Evolutionary conservation across 805 yeast genomes (phyloP).

Genomic region (Komagataella ulmi): DNA sequence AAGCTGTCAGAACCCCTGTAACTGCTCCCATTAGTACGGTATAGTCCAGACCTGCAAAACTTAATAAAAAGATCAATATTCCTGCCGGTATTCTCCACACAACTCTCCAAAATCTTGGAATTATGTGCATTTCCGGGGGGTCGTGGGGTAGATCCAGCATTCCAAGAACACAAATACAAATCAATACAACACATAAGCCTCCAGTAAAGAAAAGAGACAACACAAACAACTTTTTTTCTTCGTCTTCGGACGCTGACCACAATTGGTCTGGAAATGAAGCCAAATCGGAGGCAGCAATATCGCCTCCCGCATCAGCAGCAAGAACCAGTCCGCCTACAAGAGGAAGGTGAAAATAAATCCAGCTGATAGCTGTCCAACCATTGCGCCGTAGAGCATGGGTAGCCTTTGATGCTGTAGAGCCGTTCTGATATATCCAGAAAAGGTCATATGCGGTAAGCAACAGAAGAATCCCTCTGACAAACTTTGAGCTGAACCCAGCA

Average conservation of each 20-base stretch:
- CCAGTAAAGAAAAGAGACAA: slow-evolving; percentile 37
- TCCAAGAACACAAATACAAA: slow-evolving; percentile 26
- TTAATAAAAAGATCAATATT: slow-evolving; percentile 4
- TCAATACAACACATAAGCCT: slow-evolving; percentile 33
- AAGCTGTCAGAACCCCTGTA: slow-evolving; percentile 3
- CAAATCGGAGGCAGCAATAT: slow-evolving; percentile 21
- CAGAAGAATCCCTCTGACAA: slow-evolving; percentile 35
- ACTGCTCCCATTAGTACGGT: slow-evolving; percentile 6
- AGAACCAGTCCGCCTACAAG: slow-evolving; percentile 36
- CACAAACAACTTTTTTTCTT: slow-evolving; percentile 22
- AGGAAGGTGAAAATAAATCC: slow-evolving; percentile 36
- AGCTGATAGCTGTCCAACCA: slow-evolving; percentile 28
- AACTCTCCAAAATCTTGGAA: slow-evolving; percentile 24
- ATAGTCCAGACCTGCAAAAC: slow-evolving; percentile 6
- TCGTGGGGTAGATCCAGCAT: slow-evolving; percentile 31
- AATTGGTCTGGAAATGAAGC: slow-evolving; percentile 1
- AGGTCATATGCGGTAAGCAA: slow-evolving; percentile 33
- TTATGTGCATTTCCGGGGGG: slow-evolving; percentile 14
- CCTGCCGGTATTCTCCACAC: slow-evolving; percentile 16
- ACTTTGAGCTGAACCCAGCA: slow-evolving; percentile 25
- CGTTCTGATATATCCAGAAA: slow-evolving; percentile 41
- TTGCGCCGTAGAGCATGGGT: slow-evolving; percentile 41
- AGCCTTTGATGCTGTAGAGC: slow-evolving; percentile 33
- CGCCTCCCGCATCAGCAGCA: slow-evolving; percentile 49
- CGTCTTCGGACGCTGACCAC: slow-evolving; percentile 2